Evolutionary conservation across 1,284 basidiomycete genomes (phyloP), one percentile per base, ranked within the genome.

Genomic region (Singerocomus rubriflavus): DNA sequence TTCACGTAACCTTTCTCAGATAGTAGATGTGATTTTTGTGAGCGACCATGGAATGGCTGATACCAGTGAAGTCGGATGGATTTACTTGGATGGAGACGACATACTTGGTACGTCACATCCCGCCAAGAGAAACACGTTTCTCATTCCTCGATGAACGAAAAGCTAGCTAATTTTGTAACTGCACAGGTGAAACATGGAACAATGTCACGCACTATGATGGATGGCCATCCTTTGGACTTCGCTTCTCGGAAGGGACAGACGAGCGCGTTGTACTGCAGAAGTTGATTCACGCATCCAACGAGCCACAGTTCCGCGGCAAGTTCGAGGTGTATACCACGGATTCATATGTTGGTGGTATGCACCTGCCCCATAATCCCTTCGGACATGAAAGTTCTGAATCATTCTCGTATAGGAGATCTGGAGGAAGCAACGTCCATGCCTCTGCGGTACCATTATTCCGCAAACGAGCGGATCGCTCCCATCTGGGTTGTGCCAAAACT

Each of bases 1-100:
- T 29, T 70, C 73, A n/a, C 81, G 93, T 3, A 91, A 93, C 61
- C 74, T 95, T 30, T 82, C 81, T 1, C 79, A 88, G 33, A 87
- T 96, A 27, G 86, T 95, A 29, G 91, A 97, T 65, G 75, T 97
- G 27, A 78, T 96, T 26, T 92, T 95, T 60, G 91, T 97, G 45
- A 90, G 86, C 52, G 94, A 97, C 68, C 93, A 97, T 64, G 94
- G 93, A 4, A 96, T 97, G 93, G 87, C 85, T 0, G 85, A 87
- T 58, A 95, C 92, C 8, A 85, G 82, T 54, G 79, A 89, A 57
- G 81, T 85, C 0, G 79, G 86, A 43, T 74, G 84, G 46, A 73
- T 96, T 33, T 93, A 86, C 67, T 74, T 97, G 45, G 93, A 97
- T 65, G 84, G 90, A 52, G 53, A 66, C 66, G 17, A 72, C 71